A percentile compares a stretch with the other conserved stretches of the same genome.
These are phyloP conservation scores for Stygiomarasmius scandens DNA, from an alignment of 1,284 basidiomycete genomes.

Conservation along the genomic window DNA sequence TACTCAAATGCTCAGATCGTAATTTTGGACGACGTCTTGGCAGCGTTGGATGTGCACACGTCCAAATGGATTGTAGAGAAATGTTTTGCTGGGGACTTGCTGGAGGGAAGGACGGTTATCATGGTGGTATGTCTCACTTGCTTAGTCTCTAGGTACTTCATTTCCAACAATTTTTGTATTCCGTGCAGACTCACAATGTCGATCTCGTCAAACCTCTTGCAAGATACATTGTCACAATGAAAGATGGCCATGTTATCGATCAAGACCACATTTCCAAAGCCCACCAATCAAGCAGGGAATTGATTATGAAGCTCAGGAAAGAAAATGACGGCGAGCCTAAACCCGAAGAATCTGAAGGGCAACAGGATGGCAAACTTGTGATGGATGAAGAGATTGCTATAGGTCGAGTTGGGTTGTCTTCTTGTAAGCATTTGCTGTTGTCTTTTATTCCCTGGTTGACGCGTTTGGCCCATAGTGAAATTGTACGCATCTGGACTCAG, in stretches of 20 bases:
- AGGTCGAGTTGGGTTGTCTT: slow-evolving; percentile 38
- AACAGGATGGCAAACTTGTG: slow-evolving; percentile 39
- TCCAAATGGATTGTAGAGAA: slow-evolving; percentile 79
- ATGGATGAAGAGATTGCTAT: slow-evolving; percentile 51
- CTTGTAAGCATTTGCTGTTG: background rate
- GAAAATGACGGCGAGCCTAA: background rate
- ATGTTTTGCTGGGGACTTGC: slow-evolving; percentile 69
- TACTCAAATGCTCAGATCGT: slow-evolving; percentile 68
- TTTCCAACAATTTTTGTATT: background rate
- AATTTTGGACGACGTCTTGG: slow-evolving; percentile 65
- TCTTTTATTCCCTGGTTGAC: background rate
- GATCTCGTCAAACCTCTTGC: slow-evolving; percentile 59
- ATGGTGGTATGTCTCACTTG: slow-evolving; percentile 57
- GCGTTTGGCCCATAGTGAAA: slow-evolving; percentile 22
- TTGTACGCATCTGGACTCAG: slow-evolving; percentile 33
- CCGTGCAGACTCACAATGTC: slow-evolving; percentile 65
- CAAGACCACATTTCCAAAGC: slow-evolving; percentile 32
- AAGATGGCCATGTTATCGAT: slow-evolving; percentile 45
- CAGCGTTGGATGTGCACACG: slow-evolving; percentile 65
- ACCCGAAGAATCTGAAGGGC: background rate
- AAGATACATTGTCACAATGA: slow-evolving; percentile 58
- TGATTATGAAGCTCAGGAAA: background rate
- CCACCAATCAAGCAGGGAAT: slow-evolving; percentile 8
- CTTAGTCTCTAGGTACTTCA: background rate
- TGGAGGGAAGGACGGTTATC: slow-evolving; percentile 70